These are phyloP conservation scores for Prunella vulgaris DNA, from an alignment of 257 asterid genomes.

Conservation along the genomic window DNA sequence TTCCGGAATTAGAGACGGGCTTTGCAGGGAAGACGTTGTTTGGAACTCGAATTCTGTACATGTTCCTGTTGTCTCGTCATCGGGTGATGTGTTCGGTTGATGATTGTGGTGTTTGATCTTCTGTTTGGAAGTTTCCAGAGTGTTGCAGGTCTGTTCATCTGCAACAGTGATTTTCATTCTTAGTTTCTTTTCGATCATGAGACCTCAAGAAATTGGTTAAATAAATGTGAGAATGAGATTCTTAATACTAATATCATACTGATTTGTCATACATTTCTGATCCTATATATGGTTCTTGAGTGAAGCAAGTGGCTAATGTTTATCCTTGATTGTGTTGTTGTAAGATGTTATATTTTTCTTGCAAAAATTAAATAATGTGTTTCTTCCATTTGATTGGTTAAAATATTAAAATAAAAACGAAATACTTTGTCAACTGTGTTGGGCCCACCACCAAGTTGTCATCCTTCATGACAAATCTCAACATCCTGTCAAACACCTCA, in stretches of 20 bases:
- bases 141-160: constrained; percentile 16
- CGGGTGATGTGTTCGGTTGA: constrained; percentile 22
- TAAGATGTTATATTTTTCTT: not conserved
- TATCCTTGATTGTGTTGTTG: not conserved
- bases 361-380: not conserved
- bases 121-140: not conserved
- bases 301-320: not conserved
- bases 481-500: not conserved
- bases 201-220: constrained; percentile 16
- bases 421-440: not conserved
- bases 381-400: not conserved
- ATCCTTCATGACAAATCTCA: too few relatives aligned
- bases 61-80: constrained; percentile 19
- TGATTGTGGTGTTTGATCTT: not conserved
- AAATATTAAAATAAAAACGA: not conserved
- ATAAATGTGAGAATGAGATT: constrained; percentile 20
- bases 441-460: not conserved
- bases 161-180: constrained; percentile 9
- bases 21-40: constrained; percentile 22
- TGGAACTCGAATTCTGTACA: constrained; percentile 22
- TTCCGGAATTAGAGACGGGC: constrained; percentile 26
- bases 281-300: not conserved
- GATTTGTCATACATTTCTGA: not conserved
- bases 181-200: not conserved
- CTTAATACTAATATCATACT: constrained; percentile 5